Evolutionary conservation across 2,329 filamentous ascomycete genomes (phyloP), one percentile per base, ranked within the genome.

Genomic region (Alternaria alternata): DNA sequence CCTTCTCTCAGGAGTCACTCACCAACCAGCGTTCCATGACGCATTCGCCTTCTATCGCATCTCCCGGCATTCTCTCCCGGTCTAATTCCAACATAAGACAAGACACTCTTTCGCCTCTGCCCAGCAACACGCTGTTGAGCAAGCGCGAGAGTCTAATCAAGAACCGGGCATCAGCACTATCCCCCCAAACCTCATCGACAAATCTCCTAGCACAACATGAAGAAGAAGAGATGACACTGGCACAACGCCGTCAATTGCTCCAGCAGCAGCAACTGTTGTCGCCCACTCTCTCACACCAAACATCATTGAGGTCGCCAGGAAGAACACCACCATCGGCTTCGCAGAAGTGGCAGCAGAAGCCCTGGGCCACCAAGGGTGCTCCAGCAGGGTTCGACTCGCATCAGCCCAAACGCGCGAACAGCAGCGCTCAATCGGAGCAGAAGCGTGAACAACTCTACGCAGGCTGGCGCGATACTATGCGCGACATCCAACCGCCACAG

Each of bases 221-320:
- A 67, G 81, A 84, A 1, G 91, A 94, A 61, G 87, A 93, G 57
- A 83, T 94, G 66, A 89, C 91, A 0, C 83, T 95, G 18, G 90
- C 87, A 42, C 87, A 91, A 68, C 88, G 91, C 54, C 72, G 76
- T 62, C 71, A 73, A 16, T 54, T 78, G 16, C 73, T 82, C 11
- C 77, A 81, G 61, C 63, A 72, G 18, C 73, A 78, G 28, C 69
- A 73, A 42, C 42, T 59, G 14, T 53, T 59, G 22, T 54, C 66
- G n/a, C 55, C 62, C 5, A 24, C 44, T 18, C 51, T 65, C 24
- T 61, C 63, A n/a, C 51, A 66, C 12, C 64, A 67, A 41, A 16
- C 59, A 5, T 61, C 66, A 2, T 6, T 63, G 2, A 51, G 59
- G 1, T 67, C 67, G 22, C 67, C 63, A 9, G 54, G 63, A 8